phyloP scores from a whole-genome alignment of 1,284 basidiomycete species.

The Apiotrichum mycotoxinovorans region DNA sequence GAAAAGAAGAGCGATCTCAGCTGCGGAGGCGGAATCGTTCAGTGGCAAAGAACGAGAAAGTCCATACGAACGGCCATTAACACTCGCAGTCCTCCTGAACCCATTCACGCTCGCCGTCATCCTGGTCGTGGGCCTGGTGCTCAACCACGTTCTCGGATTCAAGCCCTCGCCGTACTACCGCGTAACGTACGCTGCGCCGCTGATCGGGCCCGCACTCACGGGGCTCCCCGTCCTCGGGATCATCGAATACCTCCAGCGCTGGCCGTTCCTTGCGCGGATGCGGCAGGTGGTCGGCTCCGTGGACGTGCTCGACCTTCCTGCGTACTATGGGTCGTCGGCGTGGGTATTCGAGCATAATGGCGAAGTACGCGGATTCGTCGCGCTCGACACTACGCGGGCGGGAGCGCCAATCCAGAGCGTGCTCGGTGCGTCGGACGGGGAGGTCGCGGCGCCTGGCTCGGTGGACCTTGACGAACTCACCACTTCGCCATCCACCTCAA shows the following conservation, averaged over 20 bases:
- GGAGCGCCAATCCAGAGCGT: conserved; percentile 24
- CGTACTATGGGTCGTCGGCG: conserved; percentile 61
- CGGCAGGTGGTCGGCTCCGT: conserved; percentile 57
- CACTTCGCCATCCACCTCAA: conserved; percentile 25
- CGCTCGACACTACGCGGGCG: conserved; percentile 59
- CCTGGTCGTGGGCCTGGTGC: conserved; percentile 58
- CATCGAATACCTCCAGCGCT: conserved; percentile 57
- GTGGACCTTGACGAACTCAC: conserved; percentile 10
- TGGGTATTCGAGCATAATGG: conserved; percentile 64
- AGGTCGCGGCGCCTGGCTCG: conserved; percentile 5
- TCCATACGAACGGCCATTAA: too few species aligned
- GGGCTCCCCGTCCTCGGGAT: conserved; percentile 64
- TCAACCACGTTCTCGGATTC: conserved; percentile 63
- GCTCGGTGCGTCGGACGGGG: conserved; percentile 21
- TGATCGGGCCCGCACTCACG: conserved; percentile 63
- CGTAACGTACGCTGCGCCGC: conserved; percentile 57
- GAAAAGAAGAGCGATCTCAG: too few species aligned
- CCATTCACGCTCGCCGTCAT: conserved; percentile 61
- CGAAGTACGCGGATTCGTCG: conserved; percentile 64
- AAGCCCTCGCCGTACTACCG: conserved; percentile 55
- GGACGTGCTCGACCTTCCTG: conserved; percentile 58
- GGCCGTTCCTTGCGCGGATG: conserved; percentile 44
- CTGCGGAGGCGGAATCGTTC: too few species aligned
- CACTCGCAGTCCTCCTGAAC: conserved; percentile 58
- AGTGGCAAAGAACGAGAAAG: too few species aligned